Evolutionary conservation across 23 red algal species (phyloP), one percentile per base, ranked within the genome.

Genomic region (Chondrus crispus): DNA sequence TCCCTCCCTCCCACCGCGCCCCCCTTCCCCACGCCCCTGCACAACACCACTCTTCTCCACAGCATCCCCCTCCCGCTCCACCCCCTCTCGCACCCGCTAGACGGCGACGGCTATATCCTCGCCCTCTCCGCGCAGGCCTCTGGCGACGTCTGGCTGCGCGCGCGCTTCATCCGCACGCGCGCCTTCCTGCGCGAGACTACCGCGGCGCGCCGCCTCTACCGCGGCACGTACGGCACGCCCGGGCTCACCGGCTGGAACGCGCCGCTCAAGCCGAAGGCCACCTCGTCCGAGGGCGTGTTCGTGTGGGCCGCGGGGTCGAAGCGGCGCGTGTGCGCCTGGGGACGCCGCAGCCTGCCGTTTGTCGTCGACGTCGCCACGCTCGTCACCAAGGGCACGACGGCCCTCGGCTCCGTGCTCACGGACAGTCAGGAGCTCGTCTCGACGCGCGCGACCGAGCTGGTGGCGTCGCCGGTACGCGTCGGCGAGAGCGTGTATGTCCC

Each of bases 51-150:
- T 4, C 32, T 92, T 36, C 76, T 78, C 74, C 77, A 84, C 26
- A 82, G 84, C 29, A 92, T 92, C 30, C 77, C 89, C 3, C 33
- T 69, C 50, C 73, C 87, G 12, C 46, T 48, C 22, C 87, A 91
- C 45, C 13, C 71, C 41, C 50, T 68, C 24, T 41, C 78, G 9
- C 94, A 96, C 47, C 86, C 77, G 38, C 73, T 74, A 18, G 94
- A 96, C 84, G 94, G 94, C 13, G 94, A 96, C 58, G 94, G 87
- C 22, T 87, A 88, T 48, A 39, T 96, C 19, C 60, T 88, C 18
- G 94, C 94, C 38, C 14, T 91, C 9, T 92, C 94, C 43, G 91
- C 92, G 60, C 51, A 35, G 35, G 3, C 6, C n/a, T 51, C 88
- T 35, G 75, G 58, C 69, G 62, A 42, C 42, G 72, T 84, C 20